Evolutionary conservation across 225 moss, liverwort and hornwort genomes (phyloP).

Genomic region (Physcomitrellopsis africana): DNA sequence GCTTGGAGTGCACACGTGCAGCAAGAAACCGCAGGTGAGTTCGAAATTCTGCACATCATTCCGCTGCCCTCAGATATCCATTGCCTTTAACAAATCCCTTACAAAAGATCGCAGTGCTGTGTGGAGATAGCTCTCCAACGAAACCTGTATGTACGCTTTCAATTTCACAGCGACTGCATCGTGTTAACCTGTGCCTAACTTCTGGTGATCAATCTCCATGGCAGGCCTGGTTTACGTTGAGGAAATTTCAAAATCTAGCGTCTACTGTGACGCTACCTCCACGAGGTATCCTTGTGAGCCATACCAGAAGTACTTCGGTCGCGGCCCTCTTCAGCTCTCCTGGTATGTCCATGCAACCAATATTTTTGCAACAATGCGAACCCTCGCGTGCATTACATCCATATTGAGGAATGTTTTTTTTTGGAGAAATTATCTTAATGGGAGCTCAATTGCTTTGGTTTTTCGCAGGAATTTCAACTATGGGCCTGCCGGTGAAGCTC

Average conservation of each 20-base stretch:
- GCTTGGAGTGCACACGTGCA: constrained; percentile 88
- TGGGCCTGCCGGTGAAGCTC: constrained; percentile 29
- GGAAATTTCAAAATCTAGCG: constrained; percentile 64
- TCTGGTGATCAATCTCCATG: not conserved
- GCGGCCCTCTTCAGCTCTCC: constrained; percentile 69
- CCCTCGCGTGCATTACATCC: not conserved
- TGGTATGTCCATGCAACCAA: constrained; percentile 37
- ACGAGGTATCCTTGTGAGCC: constrained; percentile 51
- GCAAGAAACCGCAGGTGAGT: constrained; percentile 77
- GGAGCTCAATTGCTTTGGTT: not conserved
- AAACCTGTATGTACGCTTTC: too few relatives aligned
- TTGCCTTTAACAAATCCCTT: too few relatives aligned
- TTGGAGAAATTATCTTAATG: too few relatives aligned
- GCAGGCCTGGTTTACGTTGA: constrained; percentile 73
- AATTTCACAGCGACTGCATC: not conserved
- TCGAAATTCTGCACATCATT: not conserved
- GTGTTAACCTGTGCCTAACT: not conserved
- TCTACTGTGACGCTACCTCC: constrained; percentile 56
- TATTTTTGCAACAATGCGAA: not conserved
- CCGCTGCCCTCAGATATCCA: not conserved
- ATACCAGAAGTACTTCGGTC: constrained; percentile 69
- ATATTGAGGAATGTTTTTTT: too few relatives aligned
- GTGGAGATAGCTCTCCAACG: too few relatives aligned
- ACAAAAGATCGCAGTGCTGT: not conserved
- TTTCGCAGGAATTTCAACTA: constrained; percentile 77